Percentiles rank a stretch among this genome's conserved stretches.
Evolutionary conservation across 352 stramenopile species (phyloP).

Genomic region (Phytophthora cryptogea): DNA sequence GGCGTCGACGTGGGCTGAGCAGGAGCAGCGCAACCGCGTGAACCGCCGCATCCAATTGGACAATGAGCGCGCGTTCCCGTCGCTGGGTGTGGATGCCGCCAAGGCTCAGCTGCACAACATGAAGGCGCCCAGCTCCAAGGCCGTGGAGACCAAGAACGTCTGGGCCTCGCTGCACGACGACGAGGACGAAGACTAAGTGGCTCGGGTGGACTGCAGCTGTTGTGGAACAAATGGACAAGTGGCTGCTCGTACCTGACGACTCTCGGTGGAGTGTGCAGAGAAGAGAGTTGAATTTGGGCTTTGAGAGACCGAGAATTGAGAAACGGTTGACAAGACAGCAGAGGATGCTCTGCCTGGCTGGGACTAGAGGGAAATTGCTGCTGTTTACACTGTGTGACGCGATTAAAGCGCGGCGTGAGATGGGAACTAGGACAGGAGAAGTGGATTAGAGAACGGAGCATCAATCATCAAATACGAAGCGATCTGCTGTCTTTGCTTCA

Average conservation of each 20-base stretch:
- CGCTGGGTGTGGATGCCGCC: slow-evolving; percentile 56
- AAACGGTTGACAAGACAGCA: not conserved
- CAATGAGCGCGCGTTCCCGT: slow-evolving; percentile 81
- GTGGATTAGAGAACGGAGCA: slow-evolving; percentile 24
- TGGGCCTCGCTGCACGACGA: slow-evolving; percentile 73
- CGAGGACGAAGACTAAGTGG: slow-evolving; percentile 56
- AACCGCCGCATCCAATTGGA: slow-evolving; percentile 63
- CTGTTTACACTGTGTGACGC: slow-evolving; percentile 13
- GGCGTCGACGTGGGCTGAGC: slow-evolving; percentile 69
- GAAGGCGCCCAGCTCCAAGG: slow-evolving; percentile 63
- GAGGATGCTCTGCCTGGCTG: slow-evolving; percentile 11
- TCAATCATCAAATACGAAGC: slow-evolving; percentile 25
- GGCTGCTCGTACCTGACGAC: not conserved
- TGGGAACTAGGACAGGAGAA: slow-evolving; percentile 7
- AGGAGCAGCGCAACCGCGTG: slow-evolving; percentile 72
- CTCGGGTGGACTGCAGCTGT: not conserved
- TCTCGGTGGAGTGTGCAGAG: not conserved
- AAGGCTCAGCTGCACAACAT: slow-evolving; percentile 64
- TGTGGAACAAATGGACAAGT: slow-evolving; percentile 1
- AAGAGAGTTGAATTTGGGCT: too few species aligned
- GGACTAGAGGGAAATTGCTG: slow-evolving; percentile 13
- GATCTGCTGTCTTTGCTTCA: slow-evolving; percentile 14
- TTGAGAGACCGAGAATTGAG: not conserved
- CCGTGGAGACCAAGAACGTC: slow-evolving; percentile 73
- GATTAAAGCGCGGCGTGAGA: slow-evolving; percentile 7